Evolutionary conservation across 2,329 filamentous ascomycete genomes (phyloP), one percentile per base, ranked within the genome.

Genomic region (Hypomyces perniciosus): DNA sequence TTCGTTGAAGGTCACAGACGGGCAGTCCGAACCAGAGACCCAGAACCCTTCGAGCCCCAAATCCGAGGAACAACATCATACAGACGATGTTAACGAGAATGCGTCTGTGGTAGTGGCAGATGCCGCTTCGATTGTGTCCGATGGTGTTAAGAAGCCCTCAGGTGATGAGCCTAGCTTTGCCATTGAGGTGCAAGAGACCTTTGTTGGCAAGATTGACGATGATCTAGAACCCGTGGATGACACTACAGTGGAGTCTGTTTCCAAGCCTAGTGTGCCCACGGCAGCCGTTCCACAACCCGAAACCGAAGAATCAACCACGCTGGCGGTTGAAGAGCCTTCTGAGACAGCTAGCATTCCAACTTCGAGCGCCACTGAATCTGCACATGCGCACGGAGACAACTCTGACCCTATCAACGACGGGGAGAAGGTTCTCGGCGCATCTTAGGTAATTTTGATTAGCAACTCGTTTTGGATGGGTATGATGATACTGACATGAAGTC

Each of bases 391-490:
- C 26, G 13, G 33, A 26, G 13, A 60, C 39, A 62, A 65, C 12
- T 60, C 61, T 37, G 64, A 65, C 33, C 51, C 48, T 9, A 39
- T 40, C 4, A 54, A 51, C 3, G 61, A 58, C 33, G 58, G 61
- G 6, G 61, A 64, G 38, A 61, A 68, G 45, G 31, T 77, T 37
- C 71, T 80, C 33, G 77, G 78, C 44, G 77, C 73, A 12, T 73
- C 77, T 3, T 73, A 79, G 53, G 69, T 69, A 7, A 76, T 77
- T 0, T 70, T 6, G 71, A 68, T 33, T 69, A 73, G 34, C 63
- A 72, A 51, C 72, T 73, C 9, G 71, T 80, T n/a, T 57, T 80
- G 20, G 77, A 79, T 8, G 73, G 77, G 13, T 71, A 77, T 39
- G 61, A 67, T 3, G 65, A 69, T 41, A 65, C 66, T 20, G 70